Conservation (phyloP, 441 rosid species). For the Pelargonium myrrhifolium region DNA sequence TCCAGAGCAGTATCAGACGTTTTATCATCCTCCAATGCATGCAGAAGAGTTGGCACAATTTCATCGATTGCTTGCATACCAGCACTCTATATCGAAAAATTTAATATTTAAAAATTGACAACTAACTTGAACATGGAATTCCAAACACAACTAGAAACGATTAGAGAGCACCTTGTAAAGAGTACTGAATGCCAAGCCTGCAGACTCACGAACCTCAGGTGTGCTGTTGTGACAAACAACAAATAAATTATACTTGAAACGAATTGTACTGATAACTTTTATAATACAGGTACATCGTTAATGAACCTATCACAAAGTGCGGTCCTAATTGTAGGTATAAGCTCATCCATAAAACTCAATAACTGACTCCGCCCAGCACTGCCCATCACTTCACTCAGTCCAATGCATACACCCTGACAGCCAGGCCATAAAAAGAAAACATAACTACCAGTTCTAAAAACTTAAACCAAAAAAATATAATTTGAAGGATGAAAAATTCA, state of each 20-base stretch:
- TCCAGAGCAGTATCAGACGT: conserved; percentile 91
- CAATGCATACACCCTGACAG: conserved; percentile 94
- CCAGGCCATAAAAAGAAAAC: conserved; percentile 11
- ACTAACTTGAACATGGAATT: conserved; percentile 5
- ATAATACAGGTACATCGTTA: conserved; percentile 15
- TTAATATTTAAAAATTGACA: neutral
- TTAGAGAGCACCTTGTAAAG: conserved; percentile 72
- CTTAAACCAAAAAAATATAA: neutral
- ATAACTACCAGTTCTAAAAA: neutral
- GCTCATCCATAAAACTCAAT: conserved; percentile 90
- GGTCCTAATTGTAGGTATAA: conserved; percentile 87
- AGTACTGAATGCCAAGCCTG: conserved; percentile 97
- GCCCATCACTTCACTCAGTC: conserved; percentile 99
- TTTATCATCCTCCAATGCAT: conserved; percentile 90
- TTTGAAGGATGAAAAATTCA: conserved; percentile 25
- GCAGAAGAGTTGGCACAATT: conserved; percentile 92
- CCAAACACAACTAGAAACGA: conserved; percentile 15
- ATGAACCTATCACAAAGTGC: conserved; percentile 97
- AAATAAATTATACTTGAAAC: conserved; percentile 4
- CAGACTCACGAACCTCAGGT: conserved; percentile 96
- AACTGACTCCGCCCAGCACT: conserved; percentile 97
- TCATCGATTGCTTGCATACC: conserved; percentile 99
- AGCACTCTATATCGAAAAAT: conserved; percentile 62
- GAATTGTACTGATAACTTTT: conserved; percentile 10
- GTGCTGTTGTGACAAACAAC: conserved; percentile 36